A percentile compares a stretch with the other conserved stretches of the same genome.
Evolutionary conservation across 768 basidiomycete genomes (phyloP).

Genomic region (Boletellus ananas): DNA sequence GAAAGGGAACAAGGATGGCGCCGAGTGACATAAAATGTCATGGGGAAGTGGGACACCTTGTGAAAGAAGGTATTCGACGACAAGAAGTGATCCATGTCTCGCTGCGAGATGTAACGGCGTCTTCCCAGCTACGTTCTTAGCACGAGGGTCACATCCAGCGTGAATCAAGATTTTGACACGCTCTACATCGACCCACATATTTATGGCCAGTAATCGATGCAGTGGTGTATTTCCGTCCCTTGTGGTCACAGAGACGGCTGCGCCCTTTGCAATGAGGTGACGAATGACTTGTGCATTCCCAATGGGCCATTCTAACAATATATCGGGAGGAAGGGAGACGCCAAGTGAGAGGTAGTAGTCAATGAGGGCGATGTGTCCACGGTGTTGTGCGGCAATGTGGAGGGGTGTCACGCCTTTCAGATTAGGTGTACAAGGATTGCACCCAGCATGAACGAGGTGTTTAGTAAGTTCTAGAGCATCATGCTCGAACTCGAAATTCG

Average conservation of each 20-base stretch:
- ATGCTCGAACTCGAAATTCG: neutral
- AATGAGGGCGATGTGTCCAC: neutral
- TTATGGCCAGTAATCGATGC: neutral
- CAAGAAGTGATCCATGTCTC: neutral
- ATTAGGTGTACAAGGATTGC: neutral
- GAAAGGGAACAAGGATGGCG: neutral
- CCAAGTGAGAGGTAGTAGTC: neutral
- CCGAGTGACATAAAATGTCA: neutral
- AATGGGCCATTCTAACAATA: neutral
- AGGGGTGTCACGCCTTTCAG: neutral
- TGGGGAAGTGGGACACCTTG: neutral
- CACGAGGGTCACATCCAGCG: slow-evolving; percentile 7
- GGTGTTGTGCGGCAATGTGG: neutral
- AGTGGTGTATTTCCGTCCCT: neutral
- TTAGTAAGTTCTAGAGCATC: neutral
- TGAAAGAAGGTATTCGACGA: neutral
- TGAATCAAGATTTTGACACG: neutral
- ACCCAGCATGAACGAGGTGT: neutral
- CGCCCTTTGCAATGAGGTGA: neutral
- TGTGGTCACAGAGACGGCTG: neutral
- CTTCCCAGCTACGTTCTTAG: neutral
- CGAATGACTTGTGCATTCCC: neutral
- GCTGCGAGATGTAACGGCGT: neutral
- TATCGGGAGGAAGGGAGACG: neutral
- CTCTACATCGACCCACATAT: neutral